A percentile compares a stretch with the other conserved stretches of the same genome.
Evolutionary conservation across 2,329 filamentous ascomycete species (phyloP).

Genomic region (Nemania bipapillata): DNA sequence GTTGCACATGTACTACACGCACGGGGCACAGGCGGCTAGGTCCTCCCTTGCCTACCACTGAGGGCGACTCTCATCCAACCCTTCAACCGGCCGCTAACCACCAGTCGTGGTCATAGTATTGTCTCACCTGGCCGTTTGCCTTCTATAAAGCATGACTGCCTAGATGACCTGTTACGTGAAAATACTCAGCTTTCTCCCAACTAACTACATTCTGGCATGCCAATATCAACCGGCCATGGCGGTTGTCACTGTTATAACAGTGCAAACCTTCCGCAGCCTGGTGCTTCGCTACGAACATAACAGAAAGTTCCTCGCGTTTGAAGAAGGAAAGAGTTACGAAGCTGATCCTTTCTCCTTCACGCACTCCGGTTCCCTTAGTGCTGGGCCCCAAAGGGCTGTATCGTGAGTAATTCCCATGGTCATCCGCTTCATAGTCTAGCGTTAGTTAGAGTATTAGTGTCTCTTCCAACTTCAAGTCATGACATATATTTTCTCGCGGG

Average conservation of each 20-base stretch:
- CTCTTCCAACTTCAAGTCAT: too few species aligned
- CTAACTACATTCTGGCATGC: too few species aligned
- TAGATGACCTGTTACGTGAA: too few species aligned
- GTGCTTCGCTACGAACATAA: neutral
- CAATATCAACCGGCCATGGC: too few species aligned
- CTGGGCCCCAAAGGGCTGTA: neutral
- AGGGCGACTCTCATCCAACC: neutral
- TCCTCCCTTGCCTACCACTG: neutral
- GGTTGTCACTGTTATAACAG: neutral
- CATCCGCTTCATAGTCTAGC: too few species aligned
- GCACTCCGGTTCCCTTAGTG: neutral
- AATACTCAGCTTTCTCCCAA: too few species aligned
- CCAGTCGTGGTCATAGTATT: neutral
- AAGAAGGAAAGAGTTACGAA: neutral
- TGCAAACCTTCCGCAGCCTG: neutral
- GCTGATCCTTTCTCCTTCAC: neutral
- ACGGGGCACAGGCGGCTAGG: neutral
- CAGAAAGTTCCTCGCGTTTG: neutral
- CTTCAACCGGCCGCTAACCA: neutral
- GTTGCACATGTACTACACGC: slow-evolving; percentile 13
- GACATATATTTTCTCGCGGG: too few species aligned
- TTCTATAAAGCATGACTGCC: too few species aligned
- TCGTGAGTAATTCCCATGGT: neutral
- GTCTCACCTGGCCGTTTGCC: too few species aligned
- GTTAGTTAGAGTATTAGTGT: too few species aligned